Percentiles rank a stretch among this genome's conserved stretches.
Conservation (phyloP, 805 yeast species). For the Candida michaelii region DNA sequence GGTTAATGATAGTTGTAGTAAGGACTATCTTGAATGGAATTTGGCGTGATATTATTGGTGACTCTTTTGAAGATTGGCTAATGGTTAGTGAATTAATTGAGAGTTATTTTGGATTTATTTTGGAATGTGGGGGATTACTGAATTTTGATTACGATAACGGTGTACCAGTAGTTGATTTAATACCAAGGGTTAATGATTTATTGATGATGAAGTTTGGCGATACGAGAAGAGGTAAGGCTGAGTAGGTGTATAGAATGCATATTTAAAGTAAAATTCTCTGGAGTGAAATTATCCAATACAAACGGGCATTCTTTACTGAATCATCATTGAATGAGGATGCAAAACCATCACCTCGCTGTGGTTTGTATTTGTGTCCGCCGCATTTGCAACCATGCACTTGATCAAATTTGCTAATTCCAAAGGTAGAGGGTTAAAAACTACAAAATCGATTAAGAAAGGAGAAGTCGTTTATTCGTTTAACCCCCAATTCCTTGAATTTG, state of each 20-base stretch:
- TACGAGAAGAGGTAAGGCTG: not conserved
- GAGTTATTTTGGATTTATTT: constrained; percentile 67
- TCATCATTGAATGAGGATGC: no score
- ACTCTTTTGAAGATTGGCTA: constrained; percentile 76
- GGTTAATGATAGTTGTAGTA: constrained; percentile 52
- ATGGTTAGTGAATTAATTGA: constrained; percentile 72
- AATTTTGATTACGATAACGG: constrained; percentile 1
- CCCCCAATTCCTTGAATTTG: constrained; percentile 1
- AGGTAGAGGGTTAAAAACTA: not conserved
- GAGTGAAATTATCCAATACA: no score
- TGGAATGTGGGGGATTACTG: constrained; percentile 58
- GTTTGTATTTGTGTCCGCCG: no score
- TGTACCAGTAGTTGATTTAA: not conserved
- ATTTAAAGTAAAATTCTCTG: no score
- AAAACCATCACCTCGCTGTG: no score
- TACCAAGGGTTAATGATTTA: constrained; percentile 1
- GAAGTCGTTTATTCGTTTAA: not conserved
- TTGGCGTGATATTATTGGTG: constrained; percentile 54
- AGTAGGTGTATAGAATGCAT: no score
- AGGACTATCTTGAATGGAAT: constrained; percentile 58
- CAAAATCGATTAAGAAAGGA: not conserved
- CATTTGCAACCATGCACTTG: no score
- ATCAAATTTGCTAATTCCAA: not conserved
- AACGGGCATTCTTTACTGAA: no score
- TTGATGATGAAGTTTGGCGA: not conserved